phyloP scores from a whole-genome alignment of 495 filamentous ascomycete genomes.

The Thozetella sp. region DNA sequence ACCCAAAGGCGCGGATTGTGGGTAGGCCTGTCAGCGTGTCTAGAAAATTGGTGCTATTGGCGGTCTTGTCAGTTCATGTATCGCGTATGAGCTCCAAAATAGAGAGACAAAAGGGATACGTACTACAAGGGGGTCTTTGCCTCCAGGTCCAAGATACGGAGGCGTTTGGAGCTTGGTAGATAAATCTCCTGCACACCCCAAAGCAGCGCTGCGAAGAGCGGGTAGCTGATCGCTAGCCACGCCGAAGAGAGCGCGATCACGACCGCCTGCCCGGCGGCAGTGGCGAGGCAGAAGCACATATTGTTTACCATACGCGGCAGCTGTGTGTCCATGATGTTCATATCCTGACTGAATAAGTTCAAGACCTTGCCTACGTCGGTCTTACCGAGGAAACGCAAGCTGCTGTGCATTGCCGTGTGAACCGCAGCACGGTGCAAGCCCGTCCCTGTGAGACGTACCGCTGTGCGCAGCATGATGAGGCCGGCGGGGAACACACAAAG shows the following conservation, averaged over 20 bases:
- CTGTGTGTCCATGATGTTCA: constrained; percentile 41
- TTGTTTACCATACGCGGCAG: constrained; percentile 23
- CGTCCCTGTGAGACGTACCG: constrained; percentile 11
- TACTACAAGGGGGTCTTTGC: constrained; percentile 27
- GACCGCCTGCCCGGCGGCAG: constrained; percentile 22
- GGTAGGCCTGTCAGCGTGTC: constrained; percentile 39
- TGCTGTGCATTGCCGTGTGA: constrained; percentile 21
- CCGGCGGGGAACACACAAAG: constrained; percentile 4
- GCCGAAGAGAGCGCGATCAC: constrained; percentile 29
- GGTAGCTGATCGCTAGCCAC: constrained; percentile 26
- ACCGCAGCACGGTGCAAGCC: constrained; percentile 24
- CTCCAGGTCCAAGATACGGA: constrained; percentile 44
- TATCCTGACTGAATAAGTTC: constrained; percentile 49
- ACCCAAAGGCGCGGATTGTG: constrained; percentile 45
- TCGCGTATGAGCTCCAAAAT: neutral
- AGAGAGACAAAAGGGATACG: neutral
- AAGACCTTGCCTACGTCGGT: constrained; percentile 42
- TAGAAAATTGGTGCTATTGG: constrained; percentile 35
- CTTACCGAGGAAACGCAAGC: constrained; percentile 35
- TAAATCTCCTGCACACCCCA: constrained; percentile 60
- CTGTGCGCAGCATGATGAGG: constrained; percentile 1
- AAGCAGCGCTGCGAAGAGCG: constrained; percentile 25
- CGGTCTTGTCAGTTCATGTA: neutral
- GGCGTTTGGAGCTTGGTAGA: constrained; percentile 59
- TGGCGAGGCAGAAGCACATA: constrained; percentile 24